Evolutionary conservation across 768 basidiomycete species (phyloP).

Genomic region (Suillus brevipes): DNA sequence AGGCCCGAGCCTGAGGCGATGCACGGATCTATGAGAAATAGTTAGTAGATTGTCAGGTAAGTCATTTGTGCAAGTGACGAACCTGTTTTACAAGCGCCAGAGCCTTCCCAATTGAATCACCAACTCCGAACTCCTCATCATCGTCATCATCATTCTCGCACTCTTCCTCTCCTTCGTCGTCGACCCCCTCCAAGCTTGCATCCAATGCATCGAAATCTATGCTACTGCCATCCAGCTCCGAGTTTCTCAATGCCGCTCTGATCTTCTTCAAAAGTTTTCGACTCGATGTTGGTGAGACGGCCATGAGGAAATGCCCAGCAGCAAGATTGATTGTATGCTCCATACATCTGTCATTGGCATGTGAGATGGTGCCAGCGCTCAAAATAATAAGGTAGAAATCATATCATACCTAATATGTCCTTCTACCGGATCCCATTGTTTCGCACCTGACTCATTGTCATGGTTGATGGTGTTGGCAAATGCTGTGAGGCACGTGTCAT

Average conservation of each 20-base stretch:
- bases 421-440: slow-evolving; percentile 3
- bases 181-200: too few relatives aligned
- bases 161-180: too few relatives aligned
- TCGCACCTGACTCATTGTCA: too few relatives aligned
- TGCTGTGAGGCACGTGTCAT: background rate
- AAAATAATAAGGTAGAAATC: background rate
- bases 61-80: background rate
- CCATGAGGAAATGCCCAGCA: slow-evolving; percentile 28
- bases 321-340: slow-evolving; percentile 34
- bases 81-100: background rate
- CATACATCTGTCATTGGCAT: slow-evolving; percentile 28
- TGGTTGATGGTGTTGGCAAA: background rate
- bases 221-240: background rate
- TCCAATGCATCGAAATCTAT: background rate
- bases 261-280: slow-evolving; percentile 3
- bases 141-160: background rate
- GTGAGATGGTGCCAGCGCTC: too few relatives aligned
- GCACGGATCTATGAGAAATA: background rate
- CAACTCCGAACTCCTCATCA: slow-evolving; percentile 7
- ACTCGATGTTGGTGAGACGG: slow-evolving; percentile 19
- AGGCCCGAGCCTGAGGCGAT: background rate
- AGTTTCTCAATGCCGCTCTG: background rate
- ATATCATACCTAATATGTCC: background rate
- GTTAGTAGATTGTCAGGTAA: background rate
- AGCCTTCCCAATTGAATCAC: slow-evolving; percentile 11